Percentiles rank a stretch among this genome's conserved stretches.
Conservation (phyloP, 106 monocot species). For the Allium sativum region DNA sequence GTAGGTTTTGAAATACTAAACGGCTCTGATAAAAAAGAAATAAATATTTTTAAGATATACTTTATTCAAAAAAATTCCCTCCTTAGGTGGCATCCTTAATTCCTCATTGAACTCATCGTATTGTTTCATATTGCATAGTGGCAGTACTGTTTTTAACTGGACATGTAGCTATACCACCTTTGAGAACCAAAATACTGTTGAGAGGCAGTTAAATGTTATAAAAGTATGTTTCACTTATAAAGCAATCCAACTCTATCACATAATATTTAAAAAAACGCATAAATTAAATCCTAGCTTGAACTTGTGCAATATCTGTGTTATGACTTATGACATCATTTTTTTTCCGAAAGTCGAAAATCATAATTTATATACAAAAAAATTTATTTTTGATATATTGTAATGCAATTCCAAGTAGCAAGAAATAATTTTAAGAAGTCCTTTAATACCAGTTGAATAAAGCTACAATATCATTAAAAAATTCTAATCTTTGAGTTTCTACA, state of each 20-base stretch:
- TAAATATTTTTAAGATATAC: neutral
- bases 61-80: neutral
- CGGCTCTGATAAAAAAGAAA: no score
- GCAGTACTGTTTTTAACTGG: conserved; percentile 76
- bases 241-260: no score
- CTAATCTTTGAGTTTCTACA: conserved; percentile 13
- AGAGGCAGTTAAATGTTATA: conserved; percentile 80
- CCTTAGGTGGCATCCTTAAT: conserved; percentile 84
- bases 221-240: conserved; percentile 49
- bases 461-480: no score
- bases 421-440: no score
- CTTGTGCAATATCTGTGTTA: neutral
- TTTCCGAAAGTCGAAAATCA: no score
- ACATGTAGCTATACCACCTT: conserved; percentile 54
- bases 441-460: no score
- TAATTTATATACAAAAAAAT: no score
- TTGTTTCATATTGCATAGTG: conserved; percentile 77
- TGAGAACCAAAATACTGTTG: conserved; percentile 65
- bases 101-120: conserved; percentile 90
- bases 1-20: no score
- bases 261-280: no score
- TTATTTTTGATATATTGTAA: no score
- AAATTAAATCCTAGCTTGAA: neutral
- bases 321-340: neutral
- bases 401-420: no score